Conservation (phyloP, 768 basidiomycete species). For the Glaciozyma martinii region DNA sequence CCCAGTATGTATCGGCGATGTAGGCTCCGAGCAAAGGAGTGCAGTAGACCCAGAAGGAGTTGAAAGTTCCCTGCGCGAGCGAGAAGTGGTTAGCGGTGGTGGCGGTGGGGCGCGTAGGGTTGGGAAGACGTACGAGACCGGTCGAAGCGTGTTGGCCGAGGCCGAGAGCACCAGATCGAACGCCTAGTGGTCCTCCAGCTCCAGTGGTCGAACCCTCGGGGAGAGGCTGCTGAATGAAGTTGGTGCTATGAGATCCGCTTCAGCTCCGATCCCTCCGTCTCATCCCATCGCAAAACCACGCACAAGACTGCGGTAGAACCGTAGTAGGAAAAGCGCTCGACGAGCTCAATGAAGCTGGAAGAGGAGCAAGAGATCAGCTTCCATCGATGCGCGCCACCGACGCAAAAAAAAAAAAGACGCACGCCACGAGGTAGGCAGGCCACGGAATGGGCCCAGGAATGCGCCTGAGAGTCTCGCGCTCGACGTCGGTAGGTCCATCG, state of each 20-base stretch:
- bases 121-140: slow-evolving; percentile 45
- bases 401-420: too few relatives aligned
- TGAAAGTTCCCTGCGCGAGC: too few relatives aligned
- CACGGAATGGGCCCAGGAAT: slow-evolving; percentile 36
- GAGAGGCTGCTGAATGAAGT: slow-evolving; percentile 65
- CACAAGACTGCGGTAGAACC: slow-evolving; percentile 32
- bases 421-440: slow-evolving; percentile 36
- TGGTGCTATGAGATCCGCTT: too few relatives aligned
- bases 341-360: slow-evolving; percentile 2
- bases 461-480: slow-evolving; percentile 30
- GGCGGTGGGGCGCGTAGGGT: background rate
- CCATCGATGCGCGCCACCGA: too few relatives aligned
- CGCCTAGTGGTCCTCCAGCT: slow-evolving; percentile 3
- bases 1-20: slow-evolving; percentile 61
- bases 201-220: slow-evolving; percentile 60
- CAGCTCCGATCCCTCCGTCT: too few relatives aligned
- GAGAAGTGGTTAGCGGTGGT: too few relatives aligned
- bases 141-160: slow-evolving; percentile 61
- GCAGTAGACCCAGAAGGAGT: too few relatives aligned
- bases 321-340: slow-evolving; percentile 37
- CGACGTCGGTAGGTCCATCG: slow-evolving; percentile 33
- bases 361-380: background rate
- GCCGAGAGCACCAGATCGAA: slow-evolving; percentile 30
- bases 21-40: too few relatives aligned
- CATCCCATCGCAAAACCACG: too few relatives aligned